Conservation (phyloP, 768 basidiomycete species). For the Sarcomyxa edulis region DNA sequence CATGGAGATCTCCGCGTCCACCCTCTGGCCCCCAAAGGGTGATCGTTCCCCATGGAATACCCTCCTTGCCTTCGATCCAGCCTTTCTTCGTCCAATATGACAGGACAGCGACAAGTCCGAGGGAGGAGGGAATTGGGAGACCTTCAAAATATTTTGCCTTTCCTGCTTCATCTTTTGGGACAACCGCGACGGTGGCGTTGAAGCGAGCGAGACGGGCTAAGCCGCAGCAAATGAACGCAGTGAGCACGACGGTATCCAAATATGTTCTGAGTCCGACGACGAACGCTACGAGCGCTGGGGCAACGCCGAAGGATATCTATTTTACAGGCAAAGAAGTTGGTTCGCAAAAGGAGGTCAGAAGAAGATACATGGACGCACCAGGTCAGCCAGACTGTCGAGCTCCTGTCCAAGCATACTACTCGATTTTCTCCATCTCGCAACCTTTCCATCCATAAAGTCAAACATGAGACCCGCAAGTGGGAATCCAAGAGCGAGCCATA, state of each 20-base stretch:
- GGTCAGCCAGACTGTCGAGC: conserved; percentile 92
- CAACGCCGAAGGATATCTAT: conserved; percentile 97
- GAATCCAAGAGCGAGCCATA: conserved; percentile 83
- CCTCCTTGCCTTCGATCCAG: conserved; percentile 76
- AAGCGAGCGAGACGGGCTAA: conserved; percentile 95
- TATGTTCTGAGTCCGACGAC: conserved; percentile 86
- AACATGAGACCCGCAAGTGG: conserved; percentile 95
- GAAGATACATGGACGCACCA: conserved; percentile 47
- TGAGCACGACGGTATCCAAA: conserved; percentile 82
- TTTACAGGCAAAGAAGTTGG: conserved; percentile 6
- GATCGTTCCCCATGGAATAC: conserved; percentile 70
- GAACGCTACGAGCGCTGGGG: conserved; percentile 91
- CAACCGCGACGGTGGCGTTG: conserved; percentile 94
- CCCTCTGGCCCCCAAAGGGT: conserved; percentile 69
- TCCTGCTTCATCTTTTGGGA: conserved; percentile 82
- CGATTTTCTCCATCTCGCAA: conserved; percentile 95
- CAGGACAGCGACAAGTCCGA: conserved; percentile 73
- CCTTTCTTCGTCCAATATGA: conserved; percentile 81
- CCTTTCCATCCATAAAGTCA: conserved; percentile 96
- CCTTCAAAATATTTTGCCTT: conserved; percentile 97
- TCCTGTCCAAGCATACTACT: conserved; percentile 96
- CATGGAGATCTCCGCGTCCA: conserved; percentile 81
- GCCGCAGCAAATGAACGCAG: conserved; percentile 92
- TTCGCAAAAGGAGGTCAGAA: conserved; percentile 3
- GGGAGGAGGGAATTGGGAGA: conserved; percentile 89